Conservation (phyloP, 2,329 filamentous ascomycete species). For the Dissoconium aciculare region DNA sequence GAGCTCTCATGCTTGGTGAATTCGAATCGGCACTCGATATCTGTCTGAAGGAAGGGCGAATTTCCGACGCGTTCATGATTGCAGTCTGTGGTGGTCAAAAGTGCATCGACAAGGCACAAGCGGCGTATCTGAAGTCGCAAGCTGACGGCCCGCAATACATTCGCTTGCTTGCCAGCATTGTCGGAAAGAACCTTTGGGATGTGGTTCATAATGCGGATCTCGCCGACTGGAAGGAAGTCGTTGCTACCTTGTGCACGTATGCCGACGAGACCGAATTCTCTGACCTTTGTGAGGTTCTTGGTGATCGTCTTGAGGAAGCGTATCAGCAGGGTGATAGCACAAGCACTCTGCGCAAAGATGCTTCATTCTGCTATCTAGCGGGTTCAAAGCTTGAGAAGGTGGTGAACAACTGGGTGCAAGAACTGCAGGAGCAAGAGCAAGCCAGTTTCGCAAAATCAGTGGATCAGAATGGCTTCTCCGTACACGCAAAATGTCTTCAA, state of each 20-base stretch:
- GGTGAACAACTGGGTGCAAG: slow-evolving; percentile 80
- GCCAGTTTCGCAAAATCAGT: slow-evolving; percentile 44
- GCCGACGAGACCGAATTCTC: slow-evolving; percentile 83
- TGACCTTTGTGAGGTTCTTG: slow-evolving; percentile 85
- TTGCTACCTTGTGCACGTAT: slow-evolving; percentile 92
- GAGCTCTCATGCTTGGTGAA: slow-evolving; percentile 73
- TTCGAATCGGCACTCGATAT: slow-evolving; percentile 83
- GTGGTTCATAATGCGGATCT: slow-evolving; percentile 92
- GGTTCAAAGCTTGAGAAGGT: slow-evolving; percentile 97
- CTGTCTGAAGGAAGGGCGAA: slow-evolving; percentile 72
- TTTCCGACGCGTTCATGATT: slow-evolving; percentile 95
- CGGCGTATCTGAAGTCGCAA: slow-evolving; percentile 72
- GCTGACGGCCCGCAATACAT: slow-evolving; percentile 81
- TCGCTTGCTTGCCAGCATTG: slow-evolving; percentile 76
- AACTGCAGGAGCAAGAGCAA: slow-evolving; percentile 72
- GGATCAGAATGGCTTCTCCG: slow-evolving; percentile 72
- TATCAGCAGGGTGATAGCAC: slow-evolving; percentile 37
- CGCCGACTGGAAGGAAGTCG: slow-evolving; percentile 88
- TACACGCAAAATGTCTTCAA: slow-evolving; percentile 78
- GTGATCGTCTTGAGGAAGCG: slow-evolving; percentile 71
- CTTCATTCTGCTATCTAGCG: slow-evolving; percentile 89
- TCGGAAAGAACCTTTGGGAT: slow-evolving; percentile 95
- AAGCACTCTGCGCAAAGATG: slow-evolving; percentile 55
- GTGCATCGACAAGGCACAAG: slow-evolving; percentile 84
- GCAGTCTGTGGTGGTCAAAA: slow-evolving; percentile 91